Conservation (phyloP, 2,329 filamentous ascomycete genomes). For the Mycosphaerella arachidis region DNA sequence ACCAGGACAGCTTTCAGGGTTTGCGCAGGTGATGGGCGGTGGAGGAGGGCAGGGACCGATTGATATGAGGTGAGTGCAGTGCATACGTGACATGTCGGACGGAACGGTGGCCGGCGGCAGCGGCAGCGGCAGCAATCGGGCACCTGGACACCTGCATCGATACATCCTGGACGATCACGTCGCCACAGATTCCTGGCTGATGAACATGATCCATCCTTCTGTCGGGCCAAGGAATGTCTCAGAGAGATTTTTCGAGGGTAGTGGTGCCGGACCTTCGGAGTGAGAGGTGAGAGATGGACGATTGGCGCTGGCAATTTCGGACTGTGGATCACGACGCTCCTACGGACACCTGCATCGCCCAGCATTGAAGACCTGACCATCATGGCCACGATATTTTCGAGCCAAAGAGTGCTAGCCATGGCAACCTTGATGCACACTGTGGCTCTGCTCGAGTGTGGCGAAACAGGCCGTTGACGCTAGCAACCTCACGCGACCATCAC, state of each 20-base stretch:
- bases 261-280: neutral
- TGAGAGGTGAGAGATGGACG: too few relatives aligned
- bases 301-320: neutral
- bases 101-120: neutral
- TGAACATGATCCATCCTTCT: too few relatives aligned
- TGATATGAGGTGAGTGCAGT: constrained; percentile 33
- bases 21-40: constrained; percentile 35
- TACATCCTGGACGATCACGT: too few relatives aligned
- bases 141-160: neutral
- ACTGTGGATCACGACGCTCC: neutral
- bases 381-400: too few relatives aligned
- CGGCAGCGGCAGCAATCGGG: constrained; percentile 1
- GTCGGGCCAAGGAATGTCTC: neutral
- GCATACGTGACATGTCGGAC: neutral
- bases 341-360: neutral
- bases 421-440: neutral
- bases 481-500: neutral
- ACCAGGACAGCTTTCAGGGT: constrained; percentile 30
- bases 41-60: constrained; percentile 30
- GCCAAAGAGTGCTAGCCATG: too few relatives aligned
- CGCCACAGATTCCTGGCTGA: too few relatives aligned
- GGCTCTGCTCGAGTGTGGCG: constrained; percentile 3
- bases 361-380: neutral
- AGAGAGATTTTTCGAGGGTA: neutral
- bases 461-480: neutral